Base-by-base conservation (phyloP, 805 yeast species). In the Clavispora santaluciae region DNA sequence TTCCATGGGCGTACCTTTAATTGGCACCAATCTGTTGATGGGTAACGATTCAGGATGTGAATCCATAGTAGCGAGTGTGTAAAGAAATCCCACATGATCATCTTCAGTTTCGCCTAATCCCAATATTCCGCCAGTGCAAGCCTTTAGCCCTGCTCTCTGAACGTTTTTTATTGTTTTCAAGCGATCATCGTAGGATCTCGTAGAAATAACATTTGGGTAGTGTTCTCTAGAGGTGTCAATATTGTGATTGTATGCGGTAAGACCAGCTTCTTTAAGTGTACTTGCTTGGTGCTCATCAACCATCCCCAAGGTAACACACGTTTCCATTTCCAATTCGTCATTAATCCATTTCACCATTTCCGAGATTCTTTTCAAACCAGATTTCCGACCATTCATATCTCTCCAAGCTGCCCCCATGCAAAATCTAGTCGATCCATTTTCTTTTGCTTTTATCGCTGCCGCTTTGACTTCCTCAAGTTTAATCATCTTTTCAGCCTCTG, bases 391-490 rank as follows among this genome's bases (percentile, higher is more conserved):
- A 36, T 68, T 66, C 93, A 85, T 85, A 46, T 83, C 91, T 57
- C 93, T 73, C 93, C 91, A 86, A 2, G 93, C 93, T 9, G 91
- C 87, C 35, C 93, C 93, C 80, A 85, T 76, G 56, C 93, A 85
- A 56, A 85, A 85, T 48, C 93, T 68, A 0, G 93, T 85, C 1
- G 84, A 74, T 0, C 91, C 91, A 48, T 83, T 83, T 5, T 51
- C 64, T 51, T 81, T 80, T 10, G 93, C 90, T 38, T 70, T 72
- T 40, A 61, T 64, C 1, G 93, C 93, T 23, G 78, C 81, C 38
- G 63, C 68, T 50, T 81, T 60, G 1, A 85, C 90, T n/a, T 70
- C 70, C 5, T 82, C 88, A 9, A 83, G 55, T 20, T 69, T 61
- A 11, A 83, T 70, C 64, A 83, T 60, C 53, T 78, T 79, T 43